These are phyloP conservation scores for Chlorella ohadii DNA, from an alignment of 139 green algal species.

Conservation along the genomic window DNA sequence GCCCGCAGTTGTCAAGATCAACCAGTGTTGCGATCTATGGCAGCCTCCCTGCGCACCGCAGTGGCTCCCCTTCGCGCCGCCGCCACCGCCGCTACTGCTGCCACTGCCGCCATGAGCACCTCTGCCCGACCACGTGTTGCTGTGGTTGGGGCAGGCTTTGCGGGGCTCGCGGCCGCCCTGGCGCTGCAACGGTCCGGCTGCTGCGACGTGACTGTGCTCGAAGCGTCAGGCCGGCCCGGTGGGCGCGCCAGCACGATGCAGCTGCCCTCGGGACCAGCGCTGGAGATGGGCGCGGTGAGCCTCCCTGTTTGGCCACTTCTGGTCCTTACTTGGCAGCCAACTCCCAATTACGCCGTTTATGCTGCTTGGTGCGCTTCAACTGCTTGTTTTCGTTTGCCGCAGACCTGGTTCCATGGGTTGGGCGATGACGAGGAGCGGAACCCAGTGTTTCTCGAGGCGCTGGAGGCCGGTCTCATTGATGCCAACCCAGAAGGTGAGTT, in stretches of 20 bases:
- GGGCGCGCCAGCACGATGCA: conserved; percentile 24
- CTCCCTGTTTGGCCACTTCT: no score
- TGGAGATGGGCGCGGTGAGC: conserved; percentile 27
- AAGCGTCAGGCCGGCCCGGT: background rate
- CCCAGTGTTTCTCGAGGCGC: conserved; percentile 7
- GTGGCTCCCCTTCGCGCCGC: background rate
- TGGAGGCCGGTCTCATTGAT: conserved; percentile 1
- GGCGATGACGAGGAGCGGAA: background rate
- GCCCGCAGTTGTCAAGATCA: no score
- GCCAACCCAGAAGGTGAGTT: background rate
- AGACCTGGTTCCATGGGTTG: conserved; percentile 38
- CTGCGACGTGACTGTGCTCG: conserved; percentile 10
- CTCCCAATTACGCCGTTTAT: no score
- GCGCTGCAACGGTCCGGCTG: background rate
- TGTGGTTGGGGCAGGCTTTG: conserved; percentile 18
- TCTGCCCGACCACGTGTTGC: background rate
- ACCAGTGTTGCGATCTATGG: background rate
- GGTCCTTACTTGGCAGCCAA: no score
- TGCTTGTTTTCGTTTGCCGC: no score
- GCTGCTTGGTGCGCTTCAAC: no score
- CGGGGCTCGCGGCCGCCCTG: conserved; percentile 1
- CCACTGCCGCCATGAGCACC: background rate
- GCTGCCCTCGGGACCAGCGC: background rate
- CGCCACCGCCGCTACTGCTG: background rate
- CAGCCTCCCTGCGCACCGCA: background rate